Base-by-base conservation (phyloP, 2,329 filamentous ascomycete genomes). In the Fusarium miscanthi region DNA sequence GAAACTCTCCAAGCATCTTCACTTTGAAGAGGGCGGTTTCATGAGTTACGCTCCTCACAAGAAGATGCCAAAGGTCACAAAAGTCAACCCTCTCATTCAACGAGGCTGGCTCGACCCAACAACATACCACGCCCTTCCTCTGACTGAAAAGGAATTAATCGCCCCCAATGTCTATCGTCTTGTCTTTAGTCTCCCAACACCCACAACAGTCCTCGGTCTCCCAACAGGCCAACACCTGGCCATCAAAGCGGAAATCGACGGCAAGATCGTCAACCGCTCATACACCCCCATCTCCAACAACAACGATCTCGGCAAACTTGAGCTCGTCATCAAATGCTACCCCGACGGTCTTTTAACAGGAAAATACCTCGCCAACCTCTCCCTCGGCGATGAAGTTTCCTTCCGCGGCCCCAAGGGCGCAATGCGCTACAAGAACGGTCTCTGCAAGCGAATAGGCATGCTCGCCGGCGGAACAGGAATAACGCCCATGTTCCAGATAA, bases 181-280 rank as follows among this genome's bases (percentile, higher is more conserved):
- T 16, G 78, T 81, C 10, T 88, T 89, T 42, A 78, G 81, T 31
- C 81, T 89, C 5, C 87, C 88, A 1, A 80, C 79, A 0, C 70
- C 78, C 1, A 73, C 77, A 13, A 82, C 83, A 5, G 80, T 87
- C 0, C 82, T 89, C 5, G 87, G 88, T 4, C 81, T 90, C 13
- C 88, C 88, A 0, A 87, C 85, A 12, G 88, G 88, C 10, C 87
- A 90, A 73, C 88, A 90, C 69, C 83, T 90, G 8, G 82, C 86
- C 46, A 86, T 90, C 64, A 83, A 83, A 59, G 85, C 85, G 5
- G 79, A 77, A 4, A 76, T 89, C 16, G 80, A 85, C 43, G 85
- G 84, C 10, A 79, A 85, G 65, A 73, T 79, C 1, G 83, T 90
- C 13, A 78, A 81, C 5, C 81, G 88, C 9, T 88, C 87, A 2